A percentile compares a stretch with the other conserved stretches of the same genome.
These are phyloP conservation scores for Talaromyces sp. DNA, from an alignment of 2,329 filamentous ascomycete genomes.

Conservation along the genomic window DNA sequence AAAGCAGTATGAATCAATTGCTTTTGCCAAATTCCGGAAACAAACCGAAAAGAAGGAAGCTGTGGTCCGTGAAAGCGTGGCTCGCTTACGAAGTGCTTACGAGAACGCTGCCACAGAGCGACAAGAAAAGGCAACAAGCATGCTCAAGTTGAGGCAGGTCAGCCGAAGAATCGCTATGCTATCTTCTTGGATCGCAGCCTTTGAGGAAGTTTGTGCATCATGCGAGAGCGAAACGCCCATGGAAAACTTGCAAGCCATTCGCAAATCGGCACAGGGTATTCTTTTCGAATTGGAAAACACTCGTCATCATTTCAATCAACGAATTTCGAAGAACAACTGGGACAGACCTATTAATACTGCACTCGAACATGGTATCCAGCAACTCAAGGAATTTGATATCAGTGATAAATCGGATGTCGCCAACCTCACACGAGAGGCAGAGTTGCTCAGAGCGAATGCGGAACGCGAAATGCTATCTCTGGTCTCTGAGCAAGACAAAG, in stretches of 20 bases:
- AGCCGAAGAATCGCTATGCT: conserved; percentile 80
- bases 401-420: conserved; percentile 64
- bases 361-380: conserved; percentile 74
- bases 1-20: conserved; percentile 75
- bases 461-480: conserved; percentile 72
- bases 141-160: conserved; percentile 76
- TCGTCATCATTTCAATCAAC: conserved; percentile 83
- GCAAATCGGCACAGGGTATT: conserved; percentile 84
- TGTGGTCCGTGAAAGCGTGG: conserved; percentile 69
- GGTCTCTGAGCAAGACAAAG: conserved; percentile 77
- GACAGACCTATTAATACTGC: conserved; percentile 82
- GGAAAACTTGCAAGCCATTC: conserved; percentile 64
- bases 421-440: conserved; percentile 72
- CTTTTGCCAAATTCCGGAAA: conserved; percentile 85
- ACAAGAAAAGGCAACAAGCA: conserved; percentile 69
- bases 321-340: conserved; percentile 75
- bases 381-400: conserved; percentile 66
- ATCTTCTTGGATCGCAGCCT: conserved; percentile 89
- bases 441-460: conserved; percentile 76
- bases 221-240: conserved; percentile 64
- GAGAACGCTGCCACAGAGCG: conserved; percentile 73
- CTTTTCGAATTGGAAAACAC: conserved; percentile 84
- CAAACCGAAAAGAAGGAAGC: conserved; percentile 77
- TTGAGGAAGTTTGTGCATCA: conserved; percentile 73
- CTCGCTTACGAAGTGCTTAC: conserved; percentile 75